Percentiles rank a stretch among this genome's conserved stretches.
These are phyloP conservation scores for Cucumis melo DNA, from an alignment of 306 rosid genomes.

Conservation along the genomic window DNA sequence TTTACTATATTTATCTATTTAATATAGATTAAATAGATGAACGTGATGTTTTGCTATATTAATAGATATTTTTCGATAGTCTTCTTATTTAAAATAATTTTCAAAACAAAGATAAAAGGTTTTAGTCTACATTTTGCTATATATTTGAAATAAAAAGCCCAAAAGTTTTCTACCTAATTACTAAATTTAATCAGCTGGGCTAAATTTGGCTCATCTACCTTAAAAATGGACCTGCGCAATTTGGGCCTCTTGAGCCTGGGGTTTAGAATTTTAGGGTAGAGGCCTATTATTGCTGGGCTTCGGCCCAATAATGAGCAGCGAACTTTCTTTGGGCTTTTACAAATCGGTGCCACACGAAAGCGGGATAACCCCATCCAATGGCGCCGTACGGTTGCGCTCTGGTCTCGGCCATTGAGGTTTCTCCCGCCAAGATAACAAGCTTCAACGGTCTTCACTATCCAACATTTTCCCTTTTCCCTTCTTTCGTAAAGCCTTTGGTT, in stretches of 20 bases:
- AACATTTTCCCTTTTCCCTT: not conserved
- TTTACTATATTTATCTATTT: too few species aligned
- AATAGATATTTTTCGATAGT: too few species aligned
- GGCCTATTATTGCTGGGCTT: not conserved
- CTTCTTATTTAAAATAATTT: too few species aligned
- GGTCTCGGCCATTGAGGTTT: not conserved
- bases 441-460: conserved; percentile 3
- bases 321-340: not conserved
- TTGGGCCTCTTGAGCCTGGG: not conserved
- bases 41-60: too few species aligned
- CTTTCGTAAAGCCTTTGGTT: conserved; percentile 9
- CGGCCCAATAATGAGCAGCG: not conserved
- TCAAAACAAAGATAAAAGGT: too few species aligned
- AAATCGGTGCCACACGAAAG: not conserved
- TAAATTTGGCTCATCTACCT: not conserved
- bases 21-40: too few species aligned
- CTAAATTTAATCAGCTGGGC: not conserved
- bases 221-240: too few species aligned
- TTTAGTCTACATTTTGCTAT: too few species aligned
- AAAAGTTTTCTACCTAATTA: not conserved
- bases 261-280: not conserved
- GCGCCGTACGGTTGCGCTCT: not conserved
- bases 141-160: too few species aligned
- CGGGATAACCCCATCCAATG: conserved; percentile 1
- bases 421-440: conserved; percentile 17